Evolutionary conservation across 2,329 filamentous ascomycete genomes (phyloP).

Genomic region (Paecilomyces fulvus): DNA sequence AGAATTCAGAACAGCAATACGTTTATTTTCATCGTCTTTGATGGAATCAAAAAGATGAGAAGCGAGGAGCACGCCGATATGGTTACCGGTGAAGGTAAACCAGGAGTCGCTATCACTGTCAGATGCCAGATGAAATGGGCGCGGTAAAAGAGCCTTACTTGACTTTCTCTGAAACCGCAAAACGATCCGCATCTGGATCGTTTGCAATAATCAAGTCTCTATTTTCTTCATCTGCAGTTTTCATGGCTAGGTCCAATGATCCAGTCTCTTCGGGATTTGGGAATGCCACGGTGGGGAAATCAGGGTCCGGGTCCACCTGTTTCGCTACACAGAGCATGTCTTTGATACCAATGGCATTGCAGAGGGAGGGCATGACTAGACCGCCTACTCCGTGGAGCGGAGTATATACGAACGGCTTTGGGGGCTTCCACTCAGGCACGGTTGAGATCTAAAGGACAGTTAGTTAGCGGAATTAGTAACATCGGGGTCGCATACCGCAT

Average conservation of each 20-base stretch:
- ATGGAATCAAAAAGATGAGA: conserved; percentile 46
- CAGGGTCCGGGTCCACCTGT: conserved; percentile 52
- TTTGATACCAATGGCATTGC: conserved; percentile 23
- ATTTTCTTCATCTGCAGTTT: conserved; percentile 43
- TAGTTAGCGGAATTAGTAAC: not conserved
- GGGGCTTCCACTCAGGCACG: conserved; percentile 16
- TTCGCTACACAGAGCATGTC: conserved; percentile 28
- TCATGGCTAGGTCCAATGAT: conserved; percentile 51
- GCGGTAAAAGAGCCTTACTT: conserved; percentile 19
- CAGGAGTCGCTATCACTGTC: conserved; percentile 37
- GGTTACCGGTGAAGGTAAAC: conserved; percentile 58
- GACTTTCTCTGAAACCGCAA: conserved; percentile 53
- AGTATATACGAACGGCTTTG: conserved; percentile 34
- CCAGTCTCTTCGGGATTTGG: conserved; percentile 59
- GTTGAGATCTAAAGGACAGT: conserved; percentile 22
- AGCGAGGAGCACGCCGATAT: conserved; percentile 53
- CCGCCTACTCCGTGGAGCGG: conserved; percentile 34
- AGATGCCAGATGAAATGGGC: not conserved
- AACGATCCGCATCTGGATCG: conserved; percentile 58
- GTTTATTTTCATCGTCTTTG: conserved; percentile 25
- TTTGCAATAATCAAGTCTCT: conserved; percentile 51
- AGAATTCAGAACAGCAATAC: conserved; percentile 51
- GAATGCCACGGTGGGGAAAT: conserved; percentile 57
- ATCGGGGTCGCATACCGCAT: conserved; percentile 16
- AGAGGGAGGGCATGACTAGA: conserved; percentile 24